Evolutionary conservation across 2,329 filamentous ascomycete species (phyloP), one percentile per base, ranked within the genome.

Genomic region (Fusarium armeniacum): DNA sequence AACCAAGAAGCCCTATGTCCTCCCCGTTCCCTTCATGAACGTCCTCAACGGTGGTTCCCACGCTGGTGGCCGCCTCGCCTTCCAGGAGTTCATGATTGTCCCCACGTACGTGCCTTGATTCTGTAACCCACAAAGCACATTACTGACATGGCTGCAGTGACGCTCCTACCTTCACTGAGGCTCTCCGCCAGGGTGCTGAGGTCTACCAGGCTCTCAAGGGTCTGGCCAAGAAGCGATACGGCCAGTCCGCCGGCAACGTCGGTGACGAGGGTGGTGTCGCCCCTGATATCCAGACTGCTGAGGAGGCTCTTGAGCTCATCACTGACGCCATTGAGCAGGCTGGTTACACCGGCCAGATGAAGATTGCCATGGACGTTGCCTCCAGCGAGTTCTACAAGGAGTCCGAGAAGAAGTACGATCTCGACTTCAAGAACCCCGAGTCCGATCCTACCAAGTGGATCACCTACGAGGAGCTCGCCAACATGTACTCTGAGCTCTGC

Each of bases 371-470:
- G 94, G 96, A 99, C 79, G 95, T 98, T 81, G 96, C 96, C 73
- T 98, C 96, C 73, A 97, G 93, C 87, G 96, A 99, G 84, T 99
- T 99, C 89, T 99, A 99, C 92, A 98, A 98, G 87, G 83, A 86
- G 78, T 93, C 96, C 54, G 95, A 86, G 81, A 98, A 98, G 92
- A 98, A 98, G 89, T 99, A 99, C 89, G 96, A 99, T 81, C 89
- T 99, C 73, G 96, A 98, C 91, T 99, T 98, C 93, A 98, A 99
- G 93, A 99, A 99, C 90, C 95, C 96, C 78, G 91, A 98, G 72
- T 96, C 92, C 82, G 96, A 99, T 87, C 88, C 90, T 80, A 88
- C 84, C 87, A 98, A 99, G 90, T 98, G 96, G 96, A 87, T 99
- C 87, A 97, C 93, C 76, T 98, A 98, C 85, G 93, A 98, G 88